A percentile compares a stretch with the other conserved stretches of the same genome.
These are phyloP conservation scores for Epichloe baconii DNA, from an alignment of 2,329 filamentous ascomycete species.

Conservation along the genomic window DNA sequence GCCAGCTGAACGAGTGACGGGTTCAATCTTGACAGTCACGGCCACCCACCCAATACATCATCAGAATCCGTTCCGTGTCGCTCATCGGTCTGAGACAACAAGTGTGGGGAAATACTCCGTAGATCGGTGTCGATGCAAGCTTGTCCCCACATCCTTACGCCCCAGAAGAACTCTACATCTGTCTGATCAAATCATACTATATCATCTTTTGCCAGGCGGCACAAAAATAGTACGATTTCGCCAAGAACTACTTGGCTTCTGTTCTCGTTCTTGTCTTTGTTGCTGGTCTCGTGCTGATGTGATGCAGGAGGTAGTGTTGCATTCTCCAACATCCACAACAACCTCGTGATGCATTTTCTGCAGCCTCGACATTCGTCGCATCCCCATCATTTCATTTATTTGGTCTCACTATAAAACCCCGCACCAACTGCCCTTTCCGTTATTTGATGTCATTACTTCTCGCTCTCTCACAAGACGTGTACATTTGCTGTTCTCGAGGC, in stretches of 20 bases:
- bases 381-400: neutral
- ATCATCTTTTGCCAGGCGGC: neutral
- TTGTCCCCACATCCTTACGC: neutral
- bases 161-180: neutral
- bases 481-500: neutral
- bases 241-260: neutral
- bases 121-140: neutral
- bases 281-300: conserved; percentile 1
- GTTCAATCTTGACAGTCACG: neutral
- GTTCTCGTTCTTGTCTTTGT: neutral
- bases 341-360: conserved; percentile 1
- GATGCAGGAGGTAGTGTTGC: conserved; percentile 1
- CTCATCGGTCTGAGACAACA: neutral
- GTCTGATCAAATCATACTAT: neutral
- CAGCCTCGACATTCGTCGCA: neutral
- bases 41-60: neutral
- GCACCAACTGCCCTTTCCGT: neutral
- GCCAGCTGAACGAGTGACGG: neutral
- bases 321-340: neutral
- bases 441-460: neutral
- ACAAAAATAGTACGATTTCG: neutral
- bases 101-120: neutral
- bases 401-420: neutral
- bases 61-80: neutral
- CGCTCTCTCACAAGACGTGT: neutral